Evolutionary conservation across 495 filamentous ascomycete genomes (phyloP).

Genomic region (Aspergillus conjunctus): DNA sequence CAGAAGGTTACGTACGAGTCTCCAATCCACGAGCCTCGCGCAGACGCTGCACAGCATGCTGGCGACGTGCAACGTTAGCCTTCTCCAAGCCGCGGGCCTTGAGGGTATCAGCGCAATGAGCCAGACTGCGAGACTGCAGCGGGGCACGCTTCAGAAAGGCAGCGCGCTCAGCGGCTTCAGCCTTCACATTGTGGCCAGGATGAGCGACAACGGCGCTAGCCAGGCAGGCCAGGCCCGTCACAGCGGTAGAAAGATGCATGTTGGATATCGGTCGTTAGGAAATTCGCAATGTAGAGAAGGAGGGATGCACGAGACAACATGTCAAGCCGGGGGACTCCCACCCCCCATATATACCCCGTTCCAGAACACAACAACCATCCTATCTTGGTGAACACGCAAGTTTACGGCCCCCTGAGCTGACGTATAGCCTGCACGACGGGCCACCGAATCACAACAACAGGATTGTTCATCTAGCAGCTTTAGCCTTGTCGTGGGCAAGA

Average conservation of each 20-base stretch:
- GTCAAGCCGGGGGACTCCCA: no score
- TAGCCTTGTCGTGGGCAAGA: no score
- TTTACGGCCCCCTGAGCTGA: no score
- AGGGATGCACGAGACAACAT: no score
- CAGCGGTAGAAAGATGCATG: constrained; percentile 7
- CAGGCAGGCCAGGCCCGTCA: constrained; percentile 22
- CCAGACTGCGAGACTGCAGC: constrained; percentile 42
- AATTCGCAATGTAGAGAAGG: no score
- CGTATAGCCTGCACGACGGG: no score
- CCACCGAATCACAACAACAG: no score
- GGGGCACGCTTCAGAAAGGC: constrained; percentile 38
- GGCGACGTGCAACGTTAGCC: constrained; percentile 48
- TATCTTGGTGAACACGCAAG: no score
- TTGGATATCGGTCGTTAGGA: no score
- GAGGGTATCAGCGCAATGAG: constrained; percentile 51
- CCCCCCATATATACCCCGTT: no score
- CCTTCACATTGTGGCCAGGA: constrained; percentile 49
- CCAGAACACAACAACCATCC: no score
- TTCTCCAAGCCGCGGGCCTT: constrained; percentile 50
- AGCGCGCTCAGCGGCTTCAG: constrained; percentile 49
- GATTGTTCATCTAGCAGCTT: no score
- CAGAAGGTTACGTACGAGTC: constrained; percentile 20
- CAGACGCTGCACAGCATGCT: constrained; percentile 32
- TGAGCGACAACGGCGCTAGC: constrained; percentile 36
- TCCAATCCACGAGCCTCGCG: constrained; percentile 30